phyloP scores from a whole-genome alignment of 129 eudicot genomes.

The Solidago caesia region DNA sequence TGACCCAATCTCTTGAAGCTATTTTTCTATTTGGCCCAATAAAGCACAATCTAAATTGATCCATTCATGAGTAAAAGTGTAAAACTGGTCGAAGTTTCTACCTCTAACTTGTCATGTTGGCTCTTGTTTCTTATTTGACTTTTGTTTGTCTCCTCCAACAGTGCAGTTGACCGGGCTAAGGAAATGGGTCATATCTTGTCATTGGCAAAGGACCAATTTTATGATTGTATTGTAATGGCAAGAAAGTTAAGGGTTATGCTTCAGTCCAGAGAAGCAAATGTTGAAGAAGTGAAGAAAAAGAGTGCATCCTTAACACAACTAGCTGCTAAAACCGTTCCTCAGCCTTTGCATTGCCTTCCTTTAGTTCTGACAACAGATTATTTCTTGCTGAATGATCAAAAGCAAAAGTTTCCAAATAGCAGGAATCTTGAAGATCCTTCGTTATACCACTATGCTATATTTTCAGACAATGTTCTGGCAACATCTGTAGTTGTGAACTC shows the following conservation, averaged over 20 bases:
- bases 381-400: conserved; percentile 44
- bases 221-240: conserved; percentile 71
- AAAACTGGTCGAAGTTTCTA: not conserved
- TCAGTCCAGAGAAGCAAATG: conserved; percentile 69
- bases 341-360: conserved; percentile 89
- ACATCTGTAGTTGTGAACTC: conserved; percentile 94
- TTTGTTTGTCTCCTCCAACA: conserved; percentile 38
- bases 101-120: conserved; percentile 1
- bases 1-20: not conserved
- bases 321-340: conserved; percentile 96
- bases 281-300: conserved; percentile 59
- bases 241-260: conserved; percentile 93
- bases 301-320: conserved; percentile 90
- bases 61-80: conserved; percentile 1
- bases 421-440: conserved; percentile 71
- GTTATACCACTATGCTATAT: conserved; percentile 86
- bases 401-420: conserved; percentile 47
- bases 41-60: not conserved
- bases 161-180: conserved; percentile 90
- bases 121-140: conserved; percentile 22
- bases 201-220: conserved; percentile 78
- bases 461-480: conserved; percentile 97
- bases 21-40: not conserved
- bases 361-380: conserved; percentile 74
- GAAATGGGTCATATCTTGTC: conserved; percentile 89